phyloP scores from a whole-genome alignment of 768 basidiomycete genomes.

The Termitomyces sp. region DNA sequence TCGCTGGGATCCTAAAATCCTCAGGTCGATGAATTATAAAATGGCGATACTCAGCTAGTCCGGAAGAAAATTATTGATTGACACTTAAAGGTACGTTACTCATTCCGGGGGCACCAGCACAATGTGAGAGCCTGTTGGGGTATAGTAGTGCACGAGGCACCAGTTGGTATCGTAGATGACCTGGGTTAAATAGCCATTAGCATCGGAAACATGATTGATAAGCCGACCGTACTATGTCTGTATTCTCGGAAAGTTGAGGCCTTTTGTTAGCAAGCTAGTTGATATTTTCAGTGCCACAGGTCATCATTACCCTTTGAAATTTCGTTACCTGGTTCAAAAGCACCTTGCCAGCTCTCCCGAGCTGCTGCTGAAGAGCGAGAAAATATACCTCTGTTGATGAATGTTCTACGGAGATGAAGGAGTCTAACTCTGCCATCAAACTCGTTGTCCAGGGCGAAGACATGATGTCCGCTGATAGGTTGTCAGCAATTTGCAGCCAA shows the following conservation, averaged over 20 bases:
- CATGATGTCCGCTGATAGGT: conserved; percentile 20
- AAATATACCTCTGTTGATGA: conserved; percentile 19
- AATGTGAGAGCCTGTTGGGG: conserved; percentile 7
- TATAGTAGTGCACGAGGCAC: conserved; percentile 10
- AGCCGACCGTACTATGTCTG: neutral
- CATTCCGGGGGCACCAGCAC: conserved; percentile 7
- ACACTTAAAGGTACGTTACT: neutral
- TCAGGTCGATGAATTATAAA: neutral
- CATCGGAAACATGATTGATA: neutral
- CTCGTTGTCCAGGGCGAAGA: conserved; percentile 51
- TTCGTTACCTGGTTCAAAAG: conserved; percentile 26
- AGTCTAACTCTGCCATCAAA: conserved; percentile 36
- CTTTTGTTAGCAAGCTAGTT: neutral
- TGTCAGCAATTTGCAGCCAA: neutral
- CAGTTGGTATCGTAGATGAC: neutral
- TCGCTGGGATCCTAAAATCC: neutral
- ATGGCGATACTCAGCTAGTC: neutral
- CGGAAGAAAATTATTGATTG: neutral
- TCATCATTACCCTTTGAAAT: neutral
- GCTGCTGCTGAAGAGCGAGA: conserved; percentile 25
- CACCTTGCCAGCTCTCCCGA: conserved; percentile 21
- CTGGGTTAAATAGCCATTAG: neutral
- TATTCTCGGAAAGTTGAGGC: neutral
- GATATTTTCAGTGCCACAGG: neutral
- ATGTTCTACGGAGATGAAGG: conserved; percentile 18